Conservation (phyloP, 768 basidiomycete species). For the Agrocybe praecox region DNA sequence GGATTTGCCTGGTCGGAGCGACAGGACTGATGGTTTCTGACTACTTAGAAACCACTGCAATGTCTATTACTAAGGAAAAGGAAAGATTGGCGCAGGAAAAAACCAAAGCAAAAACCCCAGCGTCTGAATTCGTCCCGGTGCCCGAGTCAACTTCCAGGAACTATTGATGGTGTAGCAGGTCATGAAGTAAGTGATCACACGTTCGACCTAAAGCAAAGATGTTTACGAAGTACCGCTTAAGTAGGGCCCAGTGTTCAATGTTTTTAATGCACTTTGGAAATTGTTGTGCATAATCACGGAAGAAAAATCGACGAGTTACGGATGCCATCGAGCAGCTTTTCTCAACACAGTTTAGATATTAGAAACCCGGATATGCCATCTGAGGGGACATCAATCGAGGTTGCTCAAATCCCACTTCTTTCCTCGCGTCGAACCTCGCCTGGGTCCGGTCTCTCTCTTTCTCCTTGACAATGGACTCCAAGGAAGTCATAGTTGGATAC, state of each 20-base stretch:
- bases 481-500: slow-evolving; percentile 44
- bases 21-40: slow-evolving; percentile 52
- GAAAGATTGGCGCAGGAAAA: background rate
- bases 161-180: background rate
- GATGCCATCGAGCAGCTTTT: background rate
- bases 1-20: slow-evolving; percentile 46
- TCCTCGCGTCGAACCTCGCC: background rate
- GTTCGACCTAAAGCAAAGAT: too few relatives aligned
- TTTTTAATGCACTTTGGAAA: background rate
- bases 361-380: slow-evolving; percentile 12
- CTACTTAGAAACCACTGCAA: slow-evolving; percentile 47
- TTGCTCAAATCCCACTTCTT: background rate
- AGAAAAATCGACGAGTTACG: background rate
- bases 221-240: too few relatives aligned
- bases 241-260: too few relatives aligned
- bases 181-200: too few relatives aligned
- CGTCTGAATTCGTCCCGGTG: background rate
- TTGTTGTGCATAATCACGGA: background rate
- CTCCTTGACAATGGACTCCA: slow-evolving; percentile 37
- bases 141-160: background rate
- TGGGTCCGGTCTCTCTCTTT: slow-evolving; percentile 20
- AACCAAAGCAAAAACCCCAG: background rate
- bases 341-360: background rate
- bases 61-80: slow-evolving; percentile 18
- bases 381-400: slow-evolving; percentile 13